Conservation (phyloP, 1,139 yeast genomes). For the Saccharomyces hybrid region DNA sequence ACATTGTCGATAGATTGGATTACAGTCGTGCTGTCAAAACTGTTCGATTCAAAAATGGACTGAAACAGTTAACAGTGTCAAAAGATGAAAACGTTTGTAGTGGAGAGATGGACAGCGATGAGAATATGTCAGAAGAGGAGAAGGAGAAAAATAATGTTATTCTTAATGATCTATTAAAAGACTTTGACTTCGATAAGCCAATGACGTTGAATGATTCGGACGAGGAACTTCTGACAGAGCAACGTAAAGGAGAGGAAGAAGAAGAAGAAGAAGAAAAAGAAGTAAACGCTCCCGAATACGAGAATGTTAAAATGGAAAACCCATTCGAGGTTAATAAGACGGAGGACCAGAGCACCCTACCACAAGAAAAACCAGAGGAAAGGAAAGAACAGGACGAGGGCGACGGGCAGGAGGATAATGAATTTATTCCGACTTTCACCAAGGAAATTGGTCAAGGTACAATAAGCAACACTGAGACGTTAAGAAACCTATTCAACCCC, state of each 20-base stretch:
- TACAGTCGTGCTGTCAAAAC: conserved; percentile 17
- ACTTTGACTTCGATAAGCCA: conserved; percentile 57
- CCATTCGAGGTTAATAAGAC: not conserved
- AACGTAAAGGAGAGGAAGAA: not conserved
- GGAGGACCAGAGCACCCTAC: not conserved
- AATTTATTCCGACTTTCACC: conserved; percentile 45
- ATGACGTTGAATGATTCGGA: conserved; percentile 42
- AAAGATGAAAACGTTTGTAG: conserved; percentile 21
- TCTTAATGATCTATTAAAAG: conserved; percentile 44
- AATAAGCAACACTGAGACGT: conserved; percentile 45
- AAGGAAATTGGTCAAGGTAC: conserved; percentile 22
- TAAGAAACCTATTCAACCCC: conserved; percentile 59
- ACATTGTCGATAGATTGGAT: conserved; percentile 54
- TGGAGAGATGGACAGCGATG: conserved; percentile 26
- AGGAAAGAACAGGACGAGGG: conserved; percentile 16
- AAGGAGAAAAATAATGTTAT: conserved; percentile 39
- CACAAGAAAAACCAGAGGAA: conserved; percentile 6
- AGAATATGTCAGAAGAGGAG: conserved; percentile 25
- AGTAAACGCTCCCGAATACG: conserved; percentile 6
- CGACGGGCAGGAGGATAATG: conserved; percentile 34
- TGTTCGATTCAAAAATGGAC: conserved; percentile 15
- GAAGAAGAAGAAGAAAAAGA: conserved; percentile 11
- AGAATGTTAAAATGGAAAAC: conserved; percentile 3
- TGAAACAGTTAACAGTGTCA: conserved; percentile 14
- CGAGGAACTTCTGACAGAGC: conserved; percentile 12